Evolutionary conservation across 352 stramenopile species (phyloP).

Genomic region (Globisporangium irregulare): DNA sequence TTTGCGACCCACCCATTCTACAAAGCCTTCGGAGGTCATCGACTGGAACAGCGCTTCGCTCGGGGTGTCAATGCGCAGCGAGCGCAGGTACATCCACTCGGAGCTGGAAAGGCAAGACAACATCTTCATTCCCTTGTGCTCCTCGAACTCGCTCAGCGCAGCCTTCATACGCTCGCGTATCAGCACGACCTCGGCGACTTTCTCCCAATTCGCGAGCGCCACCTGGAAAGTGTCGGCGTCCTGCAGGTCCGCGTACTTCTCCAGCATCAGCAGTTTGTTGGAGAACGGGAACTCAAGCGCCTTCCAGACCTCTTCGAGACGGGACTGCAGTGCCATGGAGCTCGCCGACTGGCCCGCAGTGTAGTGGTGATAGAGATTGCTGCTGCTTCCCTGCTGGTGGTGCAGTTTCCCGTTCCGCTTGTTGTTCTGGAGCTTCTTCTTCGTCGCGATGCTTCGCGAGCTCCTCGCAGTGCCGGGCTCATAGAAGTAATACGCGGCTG

Average conservation of each 20-base stretch:
- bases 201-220: conserved; percentile 48
- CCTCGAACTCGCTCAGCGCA: conserved; percentile 31
- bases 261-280: conserved; percentile 56
- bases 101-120: conserved; percentile 29
- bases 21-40: conserved; percentile 14
- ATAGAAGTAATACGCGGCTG: neutral
- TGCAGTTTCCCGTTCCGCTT: conserved; percentile 22
- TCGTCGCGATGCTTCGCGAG: conserved; percentile 21
- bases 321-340: conserved; percentile 44
- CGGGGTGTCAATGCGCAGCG: conserved; percentile 34
- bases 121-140: conserved; percentile 28
- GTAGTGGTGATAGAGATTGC: conserved; percentile 20
- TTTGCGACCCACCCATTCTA: conserved; percentile 44
- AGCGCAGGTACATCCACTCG: conserved; percentile 37
- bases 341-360: conserved; percentile 28
- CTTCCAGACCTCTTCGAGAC: conserved; percentile 54
- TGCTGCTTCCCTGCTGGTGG: conserved; percentile 18
- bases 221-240: conserved; percentile 41
- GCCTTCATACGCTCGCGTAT: conserved; percentile 52
- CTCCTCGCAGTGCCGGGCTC: conserved; percentile 19
- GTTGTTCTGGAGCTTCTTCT: conserved; percentile 7
- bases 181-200: conserved; percentile 31
- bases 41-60: conserved; percentile 5
- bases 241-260: conserved; percentile 52
- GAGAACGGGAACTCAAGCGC: conserved; percentile 64